Conservation (phyloP, 2,329 filamentous ascomycete species). For the Pezicula radicicola region DNA sequence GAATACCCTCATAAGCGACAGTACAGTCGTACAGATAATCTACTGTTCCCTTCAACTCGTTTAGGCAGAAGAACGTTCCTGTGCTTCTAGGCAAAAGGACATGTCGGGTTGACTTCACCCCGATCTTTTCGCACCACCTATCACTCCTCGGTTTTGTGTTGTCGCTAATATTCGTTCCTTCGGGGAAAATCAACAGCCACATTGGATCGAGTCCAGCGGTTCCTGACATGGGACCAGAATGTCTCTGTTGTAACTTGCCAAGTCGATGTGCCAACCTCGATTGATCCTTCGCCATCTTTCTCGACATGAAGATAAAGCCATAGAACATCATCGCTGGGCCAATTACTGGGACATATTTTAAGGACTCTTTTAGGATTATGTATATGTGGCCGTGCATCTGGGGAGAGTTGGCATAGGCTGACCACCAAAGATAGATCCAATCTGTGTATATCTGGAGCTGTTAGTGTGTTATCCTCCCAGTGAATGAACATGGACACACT, state of each 20-base stretch:
- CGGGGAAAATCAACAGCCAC: conserved; percentile 87
- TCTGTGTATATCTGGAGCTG: conserved; percentile 71
- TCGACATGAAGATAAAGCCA: conserved; percentile 88
- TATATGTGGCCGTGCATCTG: conserved; percentile 82
- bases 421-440: conserved; percentile 93
- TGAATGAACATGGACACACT: conserved; percentile 32
- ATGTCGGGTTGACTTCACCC: conserved; percentile 70
- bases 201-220: conserved; percentile 67
- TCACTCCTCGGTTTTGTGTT: conserved; percentile 70
- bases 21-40: conserved; percentile 93
- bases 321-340: conserved; percentile 83
- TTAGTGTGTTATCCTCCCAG: conserved; percentile 12
- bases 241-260: conserved; percentile 60
- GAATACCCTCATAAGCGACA: conserved; percentile 89
- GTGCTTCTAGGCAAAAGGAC: conserved; percentile 76
- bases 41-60: conserved; percentile 69
- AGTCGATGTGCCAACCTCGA: conserved; percentile 73
- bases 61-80: conserved; percentile 75
- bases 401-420: conserved; percentile 74
- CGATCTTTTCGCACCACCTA: conserved; percentile 73
- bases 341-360: conserved; percentile 77
- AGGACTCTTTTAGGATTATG: conserved; percentile 85
- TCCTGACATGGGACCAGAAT: conserved; percentile 50
- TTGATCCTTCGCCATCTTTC: conserved; percentile 81
- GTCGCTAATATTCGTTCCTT: conserved; percentile 77